Conservation (phyloP, 116 monocot species). For the Iris pallida region DNA sequence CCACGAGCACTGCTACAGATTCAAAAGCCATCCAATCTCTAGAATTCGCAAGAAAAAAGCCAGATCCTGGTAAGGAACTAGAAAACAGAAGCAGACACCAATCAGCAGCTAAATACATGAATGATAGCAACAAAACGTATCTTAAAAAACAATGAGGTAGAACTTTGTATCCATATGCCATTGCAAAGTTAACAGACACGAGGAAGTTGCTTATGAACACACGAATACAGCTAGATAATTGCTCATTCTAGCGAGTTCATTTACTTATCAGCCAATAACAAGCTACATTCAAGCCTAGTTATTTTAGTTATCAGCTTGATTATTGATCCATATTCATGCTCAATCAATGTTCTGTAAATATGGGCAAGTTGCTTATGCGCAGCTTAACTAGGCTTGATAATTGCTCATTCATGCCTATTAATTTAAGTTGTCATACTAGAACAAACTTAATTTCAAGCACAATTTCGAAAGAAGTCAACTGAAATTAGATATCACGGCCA, state of each 20-base stretch:
- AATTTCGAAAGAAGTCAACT: neutral
- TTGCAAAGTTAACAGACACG: no score
- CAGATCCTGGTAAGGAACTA: constrained; percentile 54
- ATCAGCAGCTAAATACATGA: constrained; percentile 30
- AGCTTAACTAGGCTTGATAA: neutral
- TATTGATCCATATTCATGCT: no score
- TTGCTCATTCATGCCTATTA: neutral
- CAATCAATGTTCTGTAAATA: neutral
- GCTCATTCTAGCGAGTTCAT: no score
- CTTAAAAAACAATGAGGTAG: neutral
- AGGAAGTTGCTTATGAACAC: neutral
- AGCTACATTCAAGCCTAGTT: no score
- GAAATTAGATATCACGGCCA: neutral
- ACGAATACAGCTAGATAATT: neutral
- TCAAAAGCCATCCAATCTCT: constrained; percentile 60
- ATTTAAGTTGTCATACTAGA: no score
- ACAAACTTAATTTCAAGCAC: neutral
- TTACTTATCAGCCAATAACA: no score
- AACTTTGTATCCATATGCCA: no score
- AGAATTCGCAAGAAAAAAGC: constrained; percentile 54
- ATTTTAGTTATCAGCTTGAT: no score
- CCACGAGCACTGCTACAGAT: constrained; percentile 41
- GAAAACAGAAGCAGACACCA: constrained; percentile 31
- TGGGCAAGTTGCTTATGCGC: neutral
- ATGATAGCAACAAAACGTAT: neutral